Conservation (phyloP, 2,329 filamentous ascomycete genomes). For the Alternaria sp. region DNA sequence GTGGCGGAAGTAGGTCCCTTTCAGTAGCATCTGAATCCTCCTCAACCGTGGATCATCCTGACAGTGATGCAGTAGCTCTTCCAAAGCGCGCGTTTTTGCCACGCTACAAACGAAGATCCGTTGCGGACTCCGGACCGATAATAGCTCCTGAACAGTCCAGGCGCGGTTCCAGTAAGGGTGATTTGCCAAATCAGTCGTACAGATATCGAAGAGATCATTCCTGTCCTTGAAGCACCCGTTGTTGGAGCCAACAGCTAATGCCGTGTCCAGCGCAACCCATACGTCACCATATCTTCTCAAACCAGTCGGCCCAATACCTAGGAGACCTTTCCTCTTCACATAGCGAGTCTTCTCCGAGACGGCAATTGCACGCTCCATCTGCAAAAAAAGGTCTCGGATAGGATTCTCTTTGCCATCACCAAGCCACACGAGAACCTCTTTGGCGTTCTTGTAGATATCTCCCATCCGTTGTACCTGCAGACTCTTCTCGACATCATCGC, state of each 20-base stretch:
- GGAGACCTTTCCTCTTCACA: background rate
- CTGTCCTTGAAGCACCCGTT: background rate
- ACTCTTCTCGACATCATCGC: background rate
- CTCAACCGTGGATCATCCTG: background rate
- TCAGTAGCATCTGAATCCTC: background rate
- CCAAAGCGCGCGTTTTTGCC: background rate
- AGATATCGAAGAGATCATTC: background rate
- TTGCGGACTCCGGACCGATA: background rate
- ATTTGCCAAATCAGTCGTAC: background rate
- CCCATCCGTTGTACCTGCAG: background rate
- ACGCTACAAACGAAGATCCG: background rate
- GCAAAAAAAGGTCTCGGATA: background rate
- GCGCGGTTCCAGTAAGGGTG: background rate
- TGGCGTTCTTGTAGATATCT: background rate
- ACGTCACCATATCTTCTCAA: background rate
- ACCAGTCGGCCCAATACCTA: background rate
- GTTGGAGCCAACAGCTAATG: background rate
- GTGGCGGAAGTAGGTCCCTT: background rate
- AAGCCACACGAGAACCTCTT: background rate
- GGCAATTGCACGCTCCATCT: background rate
- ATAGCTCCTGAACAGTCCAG: background rate
- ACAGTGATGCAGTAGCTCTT: background rate
- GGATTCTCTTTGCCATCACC: background rate
- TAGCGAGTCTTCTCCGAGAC: background rate
- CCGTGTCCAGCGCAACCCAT: background rate